Conservation (phyloP, 2,329 filamentous ascomycete genomes). For the Basipetospora chlamydospora region DNA sequence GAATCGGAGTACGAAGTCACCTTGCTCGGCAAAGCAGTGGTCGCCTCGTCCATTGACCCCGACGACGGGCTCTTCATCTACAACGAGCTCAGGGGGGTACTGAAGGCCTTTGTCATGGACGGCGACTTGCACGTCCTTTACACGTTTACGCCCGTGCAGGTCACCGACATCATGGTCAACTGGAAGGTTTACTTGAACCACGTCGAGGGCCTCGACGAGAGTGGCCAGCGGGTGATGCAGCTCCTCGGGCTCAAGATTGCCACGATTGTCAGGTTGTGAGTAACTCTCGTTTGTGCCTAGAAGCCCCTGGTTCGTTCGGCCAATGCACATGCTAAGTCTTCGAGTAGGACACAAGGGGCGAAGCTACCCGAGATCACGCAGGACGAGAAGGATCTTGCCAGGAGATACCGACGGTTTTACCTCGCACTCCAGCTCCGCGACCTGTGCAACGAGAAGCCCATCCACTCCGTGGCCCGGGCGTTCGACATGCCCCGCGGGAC, state of each 20-base stretch:
- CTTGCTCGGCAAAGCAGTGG: conserved; percentile 53
- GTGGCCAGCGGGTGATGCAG: conserved; percentile 51
- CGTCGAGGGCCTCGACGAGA: conserved; percentile 56
- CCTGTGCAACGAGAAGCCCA: conserved; percentile 60
- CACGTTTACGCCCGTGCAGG: conserved; percentile 59
- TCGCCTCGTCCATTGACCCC: conserved; percentile 57
- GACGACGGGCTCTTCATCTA: conserved; percentile 64
- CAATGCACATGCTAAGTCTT: conserved; percentile 9
- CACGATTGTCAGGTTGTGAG: conserved; percentile 51
- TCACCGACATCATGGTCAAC: conserved; percentile 41
- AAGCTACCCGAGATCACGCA: conserved; percentile 46
- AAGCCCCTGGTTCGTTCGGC: conserved; percentile 4
- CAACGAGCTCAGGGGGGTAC: conserved; percentile 49
- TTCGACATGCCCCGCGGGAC: conserved; percentile 56
- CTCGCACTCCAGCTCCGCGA: conserved; percentile 65
- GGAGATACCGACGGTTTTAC: conserved; percentile 60
- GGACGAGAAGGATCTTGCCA: conserved; percentile 43
- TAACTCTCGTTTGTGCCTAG: no score
- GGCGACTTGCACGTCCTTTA: conserved; percentile 70
- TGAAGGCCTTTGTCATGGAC: conserved; percentile 65
- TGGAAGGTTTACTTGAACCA: conserved; percentile 62
- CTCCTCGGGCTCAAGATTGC: conserved; percentile 56
- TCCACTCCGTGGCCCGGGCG: conserved; percentile 54
- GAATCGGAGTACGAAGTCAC: conserved; percentile 44
- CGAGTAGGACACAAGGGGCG: conserved; percentile 50